Percentiles rank a stretch among this genome's conserved stretches.
phyloP scores from a whole-genome alignment of 768 basidiomycete species.

The Auricularia sp. region DNA sequence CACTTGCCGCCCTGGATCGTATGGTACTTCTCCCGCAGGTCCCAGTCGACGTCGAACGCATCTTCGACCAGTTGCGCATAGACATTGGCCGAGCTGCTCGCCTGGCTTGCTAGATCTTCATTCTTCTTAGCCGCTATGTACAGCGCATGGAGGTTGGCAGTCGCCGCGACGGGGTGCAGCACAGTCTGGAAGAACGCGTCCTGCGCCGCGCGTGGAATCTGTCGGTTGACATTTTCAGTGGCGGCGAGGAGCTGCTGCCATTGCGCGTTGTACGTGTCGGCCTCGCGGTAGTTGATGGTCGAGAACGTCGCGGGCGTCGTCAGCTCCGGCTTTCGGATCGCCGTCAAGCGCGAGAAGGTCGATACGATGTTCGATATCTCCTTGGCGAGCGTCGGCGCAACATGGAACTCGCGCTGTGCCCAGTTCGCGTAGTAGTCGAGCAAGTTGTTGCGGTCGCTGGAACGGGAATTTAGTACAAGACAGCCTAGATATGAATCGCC shows the following conservation, averaged over 20 bases:
- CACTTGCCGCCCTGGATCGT: conserved; percentile 40
- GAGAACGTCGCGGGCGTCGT: conserved; percentile 53
- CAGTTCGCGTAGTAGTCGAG: conserved; percentile 43
- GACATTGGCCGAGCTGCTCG: conserved; percentile 48
- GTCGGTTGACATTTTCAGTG: conserved; percentile 47
- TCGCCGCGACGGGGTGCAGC: conserved; percentile 53
- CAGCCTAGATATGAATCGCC: not conserved
- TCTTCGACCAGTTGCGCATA: conserved; percentile 44
- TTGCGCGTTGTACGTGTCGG: conserved; percentile 42
- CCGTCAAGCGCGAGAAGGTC: conserved; percentile 47
- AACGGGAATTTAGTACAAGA: not conserved
- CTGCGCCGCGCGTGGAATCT: conserved; percentile 35
- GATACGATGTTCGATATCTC: conserved; percentile 43
- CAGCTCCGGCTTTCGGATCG: conserved; percentile 57
- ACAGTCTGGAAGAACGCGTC: conserved; percentile 66
- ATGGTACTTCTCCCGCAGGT: conserved; percentile 54
- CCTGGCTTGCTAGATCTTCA: conserved; percentile 55
- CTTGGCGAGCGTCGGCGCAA: conserved; percentile 25
- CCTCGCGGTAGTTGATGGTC: conserved; percentile 61
- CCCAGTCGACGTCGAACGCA: conserved; percentile 52
- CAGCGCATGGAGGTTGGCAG: conserved; percentile 47
- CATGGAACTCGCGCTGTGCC: conserved; percentile 57
- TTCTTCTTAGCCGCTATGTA: conserved; percentile 50
- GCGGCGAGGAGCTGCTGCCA: conserved; percentile 41
- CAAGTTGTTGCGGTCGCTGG: conserved; percentile 41